A percentile compares a stretch with the other conserved stretches of the same genome.
Conservation (phyloP, 2,329 filamentous ascomycete genomes). For the Talaromyces piceae region DNA sequence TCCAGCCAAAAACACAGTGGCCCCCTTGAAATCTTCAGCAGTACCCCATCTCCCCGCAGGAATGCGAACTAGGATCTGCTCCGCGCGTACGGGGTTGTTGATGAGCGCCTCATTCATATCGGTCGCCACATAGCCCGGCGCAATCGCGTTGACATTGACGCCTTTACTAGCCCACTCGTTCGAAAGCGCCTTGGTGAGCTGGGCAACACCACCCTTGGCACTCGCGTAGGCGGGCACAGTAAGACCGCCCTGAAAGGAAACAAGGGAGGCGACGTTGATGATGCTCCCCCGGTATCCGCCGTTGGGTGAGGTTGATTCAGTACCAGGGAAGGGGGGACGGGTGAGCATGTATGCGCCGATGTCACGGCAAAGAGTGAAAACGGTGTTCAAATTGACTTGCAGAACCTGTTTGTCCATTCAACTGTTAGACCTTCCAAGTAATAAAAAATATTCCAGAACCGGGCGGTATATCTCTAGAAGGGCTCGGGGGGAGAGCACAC, state of each 20-base stretch:
- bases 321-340: constrained; percentile 12
- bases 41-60: constrained; percentile 76
- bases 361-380: constrained; percentile 13
- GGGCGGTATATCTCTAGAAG: too few relatives aligned
- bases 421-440: not conserved
- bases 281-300: constrained; percentile 36
- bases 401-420: constrained; percentile 48
- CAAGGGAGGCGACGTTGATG: constrained; percentile 70
- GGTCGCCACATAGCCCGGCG: constrained; percentile 85
- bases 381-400: constrained; percentile 70
- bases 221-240: constrained; percentile 79
- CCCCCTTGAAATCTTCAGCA: constrained; percentile 83
- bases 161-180: constrained; percentile 77
- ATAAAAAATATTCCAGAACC: too few relatives aligned
- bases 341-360: constrained; percentile 20
- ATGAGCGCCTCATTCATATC: constrained; percentile 87
- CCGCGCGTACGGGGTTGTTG: constrained; percentile 59
- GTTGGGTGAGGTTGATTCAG: constrained; percentile 13
- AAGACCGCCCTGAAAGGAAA: constrained; percentile 73
- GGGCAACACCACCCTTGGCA: constrained; percentile 71
- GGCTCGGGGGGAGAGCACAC: constrained; percentile 7
- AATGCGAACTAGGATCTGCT: constrained; percentile 70
- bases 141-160: constrained; percentile 79
- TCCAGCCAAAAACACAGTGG: constrained; percentile 68
- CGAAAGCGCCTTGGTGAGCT: constrained; percentile 70